A percentile compares a stretch with the other conserved stretches of the same genome.
These are phyloP conservation scores for Parafenestella ontariensis DNA, from an alignment of 2,329 filamentous ascomycete species.

Conservation along the genomic window DNA sequence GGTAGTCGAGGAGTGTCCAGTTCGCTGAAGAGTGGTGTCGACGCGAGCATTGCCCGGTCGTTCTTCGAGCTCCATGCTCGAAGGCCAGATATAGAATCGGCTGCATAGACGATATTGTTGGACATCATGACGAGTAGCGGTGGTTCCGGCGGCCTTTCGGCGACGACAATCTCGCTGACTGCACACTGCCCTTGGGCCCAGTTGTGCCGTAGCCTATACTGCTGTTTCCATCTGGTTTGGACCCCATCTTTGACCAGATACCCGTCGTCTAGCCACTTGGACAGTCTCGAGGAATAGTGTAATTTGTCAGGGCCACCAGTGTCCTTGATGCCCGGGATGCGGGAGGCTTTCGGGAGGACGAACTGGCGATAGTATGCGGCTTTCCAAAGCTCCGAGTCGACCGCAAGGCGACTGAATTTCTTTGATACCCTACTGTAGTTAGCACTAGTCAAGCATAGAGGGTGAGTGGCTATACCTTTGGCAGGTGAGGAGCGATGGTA, in stretches of 20 bases:
- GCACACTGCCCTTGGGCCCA: slow-evolving; percentile 85
- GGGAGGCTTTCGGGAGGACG: slow-evolving; percentile 79
- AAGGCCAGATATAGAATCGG: slow-evolving; percentile 72
- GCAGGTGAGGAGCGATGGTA: slow-evolving; percentile 70
- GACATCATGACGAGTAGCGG: slow-evolving; percentile 77
- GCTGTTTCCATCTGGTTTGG: slow-evolving; percentile 80
- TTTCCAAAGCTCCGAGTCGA: slow-evolving; percentile 91
- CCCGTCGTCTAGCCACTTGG: slow-evolving; percentile 68
- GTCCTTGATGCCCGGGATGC: slow-evolving; percentile 71
- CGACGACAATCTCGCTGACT: slow-evolving; percentile 76
- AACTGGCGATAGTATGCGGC: slow-evolving; percentile 86
- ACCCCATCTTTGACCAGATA: slow-evolving; percentile 60
- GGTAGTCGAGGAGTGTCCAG: slow-evolving; percentile 51
- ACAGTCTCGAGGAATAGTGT: slow-evolving; percentile 62
- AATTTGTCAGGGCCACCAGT: slow-evolving; percentile 47
- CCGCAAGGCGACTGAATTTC: slow-evolving; percentile 74
- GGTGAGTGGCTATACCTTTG: slow-evolving; percentile 58
- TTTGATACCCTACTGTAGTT: slow-evolving; percentile 67
- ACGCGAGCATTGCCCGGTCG: slow-evolving; percentile 65
- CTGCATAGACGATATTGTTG: slow-evolving; percentile 79
- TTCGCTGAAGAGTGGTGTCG: slow-evolving; percentile 33
- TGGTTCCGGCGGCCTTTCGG: slow-evolving; percentile 60
- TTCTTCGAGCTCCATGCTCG: slow-evolving; percentile 77
- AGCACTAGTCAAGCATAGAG: neutral
- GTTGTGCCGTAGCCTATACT: slow-evolving; percentile 89